Base-by-base conservation (phyloP, 768 basidiomycete species). In the Boletus rubropictus region DNA sequence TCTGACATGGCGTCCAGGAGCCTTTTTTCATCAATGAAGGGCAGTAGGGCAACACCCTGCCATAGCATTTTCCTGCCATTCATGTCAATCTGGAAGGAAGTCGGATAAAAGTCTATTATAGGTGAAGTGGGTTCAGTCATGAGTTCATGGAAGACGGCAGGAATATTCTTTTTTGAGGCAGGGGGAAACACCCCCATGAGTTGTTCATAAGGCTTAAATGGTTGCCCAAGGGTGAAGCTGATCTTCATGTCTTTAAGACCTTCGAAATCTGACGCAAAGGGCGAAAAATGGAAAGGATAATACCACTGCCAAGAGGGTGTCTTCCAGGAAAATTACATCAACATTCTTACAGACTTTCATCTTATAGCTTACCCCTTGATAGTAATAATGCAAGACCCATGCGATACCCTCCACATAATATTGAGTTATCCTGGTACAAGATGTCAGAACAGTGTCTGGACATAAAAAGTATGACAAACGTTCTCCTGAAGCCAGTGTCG, bases 61-160 rank as follows among this genome's bases (percentile, higher is more conserved):
- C 96, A 99, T 7, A 89, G 77, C 94, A 98, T 97, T 69, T 88
- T 89, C 72, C 98, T 98, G 49, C 96, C 96, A 61, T 99, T 99
- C 96, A 99, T 99, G 67, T 99, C 96, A 60, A 98, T 85, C 57
- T 94, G 82, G 65, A 99, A 99, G 14, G 85, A 80, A 0, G 75
- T 53, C 0, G 95, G 95, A 68, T 98, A 98, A 71, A 97, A 98
- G 60, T 98, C 94, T 50, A 91, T 80, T 66, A 98, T 97, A 7
- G 92, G 90, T 0, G 94, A 97, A 27, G 85, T 79, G 39, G 84
- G 78, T 3, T 88, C 80, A 4, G 73, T 78, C 96, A 99, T 99
- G 32, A 98, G 78, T 5, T 72, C 60, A 27, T 96, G 94, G 74
- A 97, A 93, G 0, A 80, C 75, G 25, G 75, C 64, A 2, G 96